Conservation (phyloP, 176 grass and related monocot genomes). For the Paspalum vaginatum region DNA sequence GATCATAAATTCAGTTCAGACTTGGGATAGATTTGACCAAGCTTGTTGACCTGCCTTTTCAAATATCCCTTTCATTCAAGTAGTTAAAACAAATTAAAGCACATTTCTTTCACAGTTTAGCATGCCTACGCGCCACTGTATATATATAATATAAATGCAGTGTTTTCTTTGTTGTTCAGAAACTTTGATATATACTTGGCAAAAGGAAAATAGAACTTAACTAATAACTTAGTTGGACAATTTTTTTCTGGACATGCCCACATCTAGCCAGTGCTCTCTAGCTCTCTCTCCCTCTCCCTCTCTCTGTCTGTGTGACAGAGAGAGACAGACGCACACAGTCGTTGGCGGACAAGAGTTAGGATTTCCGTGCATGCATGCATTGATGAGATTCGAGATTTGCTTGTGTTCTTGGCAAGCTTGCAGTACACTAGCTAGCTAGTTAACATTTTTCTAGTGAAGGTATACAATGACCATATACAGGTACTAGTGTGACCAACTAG, state of each 20-base stretch:
- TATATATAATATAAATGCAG: not conserved
- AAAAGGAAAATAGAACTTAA: not conserved
- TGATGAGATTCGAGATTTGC: conserved; percentile 37
- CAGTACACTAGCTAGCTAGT: not conserved
- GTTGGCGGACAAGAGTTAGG: not conserved
- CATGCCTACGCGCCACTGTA: not conserved
- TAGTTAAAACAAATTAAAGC: not conserved
- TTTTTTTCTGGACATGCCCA: no score
- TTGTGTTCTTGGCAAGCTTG: conserved; percentile 49
- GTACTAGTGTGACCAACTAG: not conserved
- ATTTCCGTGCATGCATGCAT: conserved; percentile 7
- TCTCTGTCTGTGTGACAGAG: not conserved
- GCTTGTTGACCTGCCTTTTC: not conserved
- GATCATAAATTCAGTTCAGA: conserved; percentile 17
- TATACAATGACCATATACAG: not conserved
- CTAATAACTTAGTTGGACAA: no score
- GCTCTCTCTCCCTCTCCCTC: no score
- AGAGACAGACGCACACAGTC: conserved; percentile 16
- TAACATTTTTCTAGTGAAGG: not conserved
- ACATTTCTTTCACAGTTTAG: not conserved
- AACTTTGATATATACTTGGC: not conserved
- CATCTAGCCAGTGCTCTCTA: no score
- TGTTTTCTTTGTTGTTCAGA: not conserved
- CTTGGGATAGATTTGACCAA: conserved; percentile 10
- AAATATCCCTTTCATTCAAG: not conserved